Evolutionary conservation across 306 rosid species (phyloP).

Genomic region (Astragalus glycyphyllos): DNA sequence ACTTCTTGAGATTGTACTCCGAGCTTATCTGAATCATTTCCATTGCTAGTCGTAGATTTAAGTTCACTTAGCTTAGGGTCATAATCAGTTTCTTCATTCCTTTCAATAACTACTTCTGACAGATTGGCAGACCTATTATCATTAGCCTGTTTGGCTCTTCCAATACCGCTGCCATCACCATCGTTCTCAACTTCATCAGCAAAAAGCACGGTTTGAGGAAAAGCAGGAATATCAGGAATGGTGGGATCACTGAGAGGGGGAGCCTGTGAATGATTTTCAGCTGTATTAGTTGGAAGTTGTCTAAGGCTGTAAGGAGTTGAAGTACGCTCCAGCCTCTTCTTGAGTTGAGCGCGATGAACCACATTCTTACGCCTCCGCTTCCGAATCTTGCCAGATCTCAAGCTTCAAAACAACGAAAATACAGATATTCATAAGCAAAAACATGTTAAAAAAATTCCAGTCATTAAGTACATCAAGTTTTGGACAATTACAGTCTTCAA

Average conservation of each 20-base stretch:
- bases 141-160: slow-evolving; percentile 34
- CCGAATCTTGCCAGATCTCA: slow-evolving; percentile 58
- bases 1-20: slow-evolving; percentile 58
- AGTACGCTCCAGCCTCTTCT: slow-evolving; percentile 75
- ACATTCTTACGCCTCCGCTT: slow-evolving; percentile 70
- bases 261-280: slow-evolving; percentile 51
- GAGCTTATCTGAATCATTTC: slow-evolving; percentile 49
- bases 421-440: slow-evolving; percentile 18
- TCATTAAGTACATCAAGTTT: slow-evolving; percentile 16
- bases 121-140: slow-evolving; percentile 45
- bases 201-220: slow-evolving; percentile 53
- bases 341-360: slow-evolving; percentile 57
- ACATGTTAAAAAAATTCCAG: not conserved
- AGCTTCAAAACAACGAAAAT: slow-evolving; percentile 52
- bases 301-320: slow-evolving; percentile 57
- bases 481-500: not conserved
- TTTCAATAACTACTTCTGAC: slow-evolving; percentile 35
- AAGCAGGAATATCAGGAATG: slow-evolving; percentile 45
- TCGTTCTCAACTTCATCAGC: slow-evolving; percentile 49
- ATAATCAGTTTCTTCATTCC: slow-evolving; percentile 58
- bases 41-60: slow-evolving; percentile 54
- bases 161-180: slow-evolving; percentile 42
- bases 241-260: slow-evolving; percentile 45
- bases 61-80: slow-evolving; percentile 90
- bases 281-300: slow-evolving; percentile 46